Conservation (phyloP, 2,329 filamentous ascomycete species). For the Penicillium sp. region DNA sequence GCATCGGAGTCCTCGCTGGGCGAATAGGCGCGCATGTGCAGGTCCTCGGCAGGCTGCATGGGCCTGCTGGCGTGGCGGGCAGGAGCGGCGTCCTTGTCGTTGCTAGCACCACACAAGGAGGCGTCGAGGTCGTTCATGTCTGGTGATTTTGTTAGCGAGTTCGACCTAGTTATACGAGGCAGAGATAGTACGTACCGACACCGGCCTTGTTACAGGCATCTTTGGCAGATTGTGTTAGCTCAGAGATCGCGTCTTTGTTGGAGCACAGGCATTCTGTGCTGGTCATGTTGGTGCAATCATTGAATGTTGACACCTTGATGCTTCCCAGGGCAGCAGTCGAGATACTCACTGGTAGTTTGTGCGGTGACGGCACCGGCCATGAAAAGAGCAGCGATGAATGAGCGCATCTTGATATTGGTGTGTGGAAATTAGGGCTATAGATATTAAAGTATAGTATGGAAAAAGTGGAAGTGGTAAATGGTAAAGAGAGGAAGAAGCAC, state of each 20-base stretch:
- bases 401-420: conserved; percentile 16
- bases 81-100: neutral
- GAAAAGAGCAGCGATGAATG: conserved; percentile 16
- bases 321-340: conserved; percentile 4
- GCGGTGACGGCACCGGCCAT: conserved; percentile 13
- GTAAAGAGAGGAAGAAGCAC: neutral
- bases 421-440: neutral
- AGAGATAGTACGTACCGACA: conserved; percentile 5
- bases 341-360: conserved; percentile 4
- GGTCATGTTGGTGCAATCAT: conserved; percentile 9
- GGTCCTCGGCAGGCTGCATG: conserved; percentile 15
- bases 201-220: conserved; percentile 8
- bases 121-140: conserved; percentile 2
- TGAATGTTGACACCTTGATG: conserved; percentile 8
- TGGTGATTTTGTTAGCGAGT: neutral
- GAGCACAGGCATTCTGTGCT: conserved; percentile 16
- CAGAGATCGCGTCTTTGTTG: conserved; percentile 13
- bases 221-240: conserved; percentile 2
- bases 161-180: too few relatives aligned
- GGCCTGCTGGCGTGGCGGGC: conserved; percentile 19
- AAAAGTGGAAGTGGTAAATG: neutral
- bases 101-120: conserved; percentile 6
- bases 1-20: conserved; percentile 1
- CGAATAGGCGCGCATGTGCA: conserved; percentile 13
- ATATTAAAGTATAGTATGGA: neutral